phyloP scores from a whole-genome alignment of 352 stramenopile species.

The Pythium myriotylum region DNA sequence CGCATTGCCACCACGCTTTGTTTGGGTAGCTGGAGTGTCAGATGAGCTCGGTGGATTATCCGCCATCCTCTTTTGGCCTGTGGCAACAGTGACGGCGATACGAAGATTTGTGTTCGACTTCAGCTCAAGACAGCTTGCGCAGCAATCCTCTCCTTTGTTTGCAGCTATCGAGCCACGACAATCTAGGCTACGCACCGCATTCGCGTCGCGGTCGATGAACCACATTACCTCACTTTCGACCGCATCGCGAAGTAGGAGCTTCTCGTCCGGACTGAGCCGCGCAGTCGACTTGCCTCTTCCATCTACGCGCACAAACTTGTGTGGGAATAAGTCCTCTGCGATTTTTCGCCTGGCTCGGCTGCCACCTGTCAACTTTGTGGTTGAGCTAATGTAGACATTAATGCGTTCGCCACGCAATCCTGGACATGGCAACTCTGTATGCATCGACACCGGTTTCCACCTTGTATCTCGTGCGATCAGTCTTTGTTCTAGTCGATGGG shows the following conservation, averaged over 20 bases:
- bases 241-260: conserved; percentile 70
- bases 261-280: conserved; percentile 34
- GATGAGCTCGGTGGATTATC: background rate
- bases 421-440: conserved; percentile 59
- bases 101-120: conserved; percentile 56
- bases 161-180: conserved; percentile 55
- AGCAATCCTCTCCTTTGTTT: conserved; percentile 44
- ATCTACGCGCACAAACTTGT: conserved; percentile 37
- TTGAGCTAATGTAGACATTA: conserved; percentile 49
- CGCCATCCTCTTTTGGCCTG: background rate
- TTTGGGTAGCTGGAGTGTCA: background rate
- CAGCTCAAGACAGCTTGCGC: conserved; percentile 47
- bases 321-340: conserved; percentile 70
- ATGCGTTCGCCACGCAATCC: conserved; percentile 64
- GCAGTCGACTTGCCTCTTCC: conserved; percentile 22
- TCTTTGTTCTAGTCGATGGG: conserved; percentile 36
- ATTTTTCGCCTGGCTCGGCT: conserved; percentile 64
- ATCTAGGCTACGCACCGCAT: conserved; percentile 68
- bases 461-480: conserved; percentile 56
- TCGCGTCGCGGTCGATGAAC: conserved; percentile 82
- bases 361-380: conserved; percentile 69
- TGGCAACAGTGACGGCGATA: conserved; percentile 26
- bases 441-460: conserved; percentile 50
- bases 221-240: conserved; percentile 73
- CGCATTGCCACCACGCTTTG: background rate